A percentile compares a stretch with the other conserved stretches of the same genome.
phyloP scores from a whole-genome alignment of 805 yeast genomes.

The Wickerhamiella qilinensis region DNA sequence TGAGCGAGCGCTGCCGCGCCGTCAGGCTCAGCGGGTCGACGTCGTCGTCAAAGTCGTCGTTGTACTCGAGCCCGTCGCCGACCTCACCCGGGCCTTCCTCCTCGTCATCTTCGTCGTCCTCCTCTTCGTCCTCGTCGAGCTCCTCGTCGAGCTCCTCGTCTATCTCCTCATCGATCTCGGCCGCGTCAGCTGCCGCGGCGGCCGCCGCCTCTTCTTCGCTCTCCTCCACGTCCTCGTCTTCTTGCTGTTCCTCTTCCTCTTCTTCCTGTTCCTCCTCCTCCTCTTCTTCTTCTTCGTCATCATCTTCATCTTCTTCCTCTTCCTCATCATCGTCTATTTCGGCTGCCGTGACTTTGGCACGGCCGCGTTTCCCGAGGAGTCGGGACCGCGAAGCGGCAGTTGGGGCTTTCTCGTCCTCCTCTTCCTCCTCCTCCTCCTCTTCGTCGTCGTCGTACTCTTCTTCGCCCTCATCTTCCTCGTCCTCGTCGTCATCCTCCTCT shows the following conservation, averaged over 20 bases:
- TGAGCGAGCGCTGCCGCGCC: conserved; percentile 25
- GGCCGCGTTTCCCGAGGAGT: too few relatives aligned
- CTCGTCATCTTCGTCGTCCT: conserved; percentile 7
- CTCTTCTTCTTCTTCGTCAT: too few relatives aligned
- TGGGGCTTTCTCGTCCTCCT: too few relatives aligned
- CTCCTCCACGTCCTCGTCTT: too few relatives aligned
- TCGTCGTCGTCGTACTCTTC: too few relatives aligned
- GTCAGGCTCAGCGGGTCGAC: conserved; percentile 20
- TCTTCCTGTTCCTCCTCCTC: conserved; percentile 1
- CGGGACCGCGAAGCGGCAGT: too few relatives aligned
- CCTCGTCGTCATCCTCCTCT: conserved; percentile 7
- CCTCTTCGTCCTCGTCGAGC: conserved; percentile 8
- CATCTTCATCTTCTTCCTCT: too few relatives aligned
- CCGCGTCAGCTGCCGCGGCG: conserved; percentile 1
- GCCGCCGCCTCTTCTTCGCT: not conserved
- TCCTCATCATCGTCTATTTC: too few relatives aligned
- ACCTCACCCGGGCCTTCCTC: conserved; percentile 2
- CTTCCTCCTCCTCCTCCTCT: too few relatives aligned
- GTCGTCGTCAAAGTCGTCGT: not conserved
- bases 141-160: conserved; percentile 12
- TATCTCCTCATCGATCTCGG: conserved; percentile 9
- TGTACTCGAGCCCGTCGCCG: not conserved
- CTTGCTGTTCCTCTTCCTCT: conserved; percentile 1
- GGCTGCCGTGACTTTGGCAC: too few relatives aligned
- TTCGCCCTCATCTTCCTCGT: conserved; percentile 3